Evolutionary conservation across 2,329 filamentous ascomycete species (phyloP).

Genomic region (Clonostachys rhizophaga): DNA sequence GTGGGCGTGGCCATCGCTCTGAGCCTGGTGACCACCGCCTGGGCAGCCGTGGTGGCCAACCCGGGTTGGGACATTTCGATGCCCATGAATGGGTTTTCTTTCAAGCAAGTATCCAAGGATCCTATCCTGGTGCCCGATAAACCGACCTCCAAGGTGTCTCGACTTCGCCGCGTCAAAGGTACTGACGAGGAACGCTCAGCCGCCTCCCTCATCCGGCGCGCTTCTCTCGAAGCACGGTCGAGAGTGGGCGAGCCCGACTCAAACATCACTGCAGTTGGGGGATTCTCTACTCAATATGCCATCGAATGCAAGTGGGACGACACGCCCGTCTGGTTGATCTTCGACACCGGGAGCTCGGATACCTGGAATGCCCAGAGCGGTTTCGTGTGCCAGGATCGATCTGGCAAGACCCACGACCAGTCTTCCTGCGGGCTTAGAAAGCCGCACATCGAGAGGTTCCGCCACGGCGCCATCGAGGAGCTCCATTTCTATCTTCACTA

Average conservation of each 20-base stretch:
- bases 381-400: constrained; percentile 34
- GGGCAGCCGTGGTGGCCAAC: background rate
- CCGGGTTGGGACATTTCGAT: constrained; percentile 21
- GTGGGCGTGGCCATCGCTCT: background rate
- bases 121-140: constrained; percentile 17
- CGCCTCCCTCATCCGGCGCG: constrained; percentile 18
- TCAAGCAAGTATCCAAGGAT: constrained; percentile 23
- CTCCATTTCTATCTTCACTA: constrained; percentile 42
- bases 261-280: constrained; percentile 29
- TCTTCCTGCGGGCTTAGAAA: constrained; percentile 34
- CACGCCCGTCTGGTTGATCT: constrained; percentile 30
- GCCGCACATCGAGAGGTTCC: constrained; percentile 30
- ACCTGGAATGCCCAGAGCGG: constrained; percentile 38
- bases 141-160: constrained; percentile 20
- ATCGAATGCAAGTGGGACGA: constrained; percentile 33
- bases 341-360: constrained; percentile 48
- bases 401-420: constrained; percentile 20
- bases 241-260: constrained; percentile 11
- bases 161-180: constrained; percentile 21
- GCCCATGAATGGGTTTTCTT: constrained; percentile 26
- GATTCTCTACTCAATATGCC: constrained; percentile 34
- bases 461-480: constrained; percentile 26
- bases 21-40: background rate
- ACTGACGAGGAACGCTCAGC: constrained; percentile 13
- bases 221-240: constrained; percentile 6